phyloP scores from a whole-genome alignment of 1,284 basidiomycete species.

The Amylostereum chailletii region DNA sequence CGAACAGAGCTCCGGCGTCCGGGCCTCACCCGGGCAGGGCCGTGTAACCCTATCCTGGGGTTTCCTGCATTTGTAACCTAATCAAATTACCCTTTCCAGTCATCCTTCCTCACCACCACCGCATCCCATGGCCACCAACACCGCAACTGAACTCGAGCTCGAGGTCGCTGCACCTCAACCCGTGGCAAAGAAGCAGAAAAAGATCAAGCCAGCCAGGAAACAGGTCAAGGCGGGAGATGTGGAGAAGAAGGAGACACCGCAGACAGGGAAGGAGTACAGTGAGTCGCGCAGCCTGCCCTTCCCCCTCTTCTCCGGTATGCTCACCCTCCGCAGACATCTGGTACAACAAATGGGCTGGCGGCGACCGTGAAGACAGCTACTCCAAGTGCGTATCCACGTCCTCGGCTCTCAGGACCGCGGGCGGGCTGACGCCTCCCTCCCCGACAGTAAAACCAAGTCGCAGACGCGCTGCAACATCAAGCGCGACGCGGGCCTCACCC shows the following conservation, averaged over 20 bases:
- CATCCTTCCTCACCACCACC: background rate
- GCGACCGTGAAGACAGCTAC: slow-evolving; percentile 88
- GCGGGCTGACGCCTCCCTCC: slow-evolving; percentile 7
- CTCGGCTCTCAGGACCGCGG: slow-evolving; percentile 2
- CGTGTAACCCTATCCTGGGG: too few relatives aligned
- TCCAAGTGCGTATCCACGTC: slow-evolving; percentile 63
- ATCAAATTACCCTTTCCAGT: background rate
- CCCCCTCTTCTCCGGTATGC: slow-evolving; percentile 7
- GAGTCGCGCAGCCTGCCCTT: slow-evolving; percentile 22
- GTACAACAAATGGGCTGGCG: slow-evolving; percentile 99
- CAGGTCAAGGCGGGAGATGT: slow-evolving; percentile 88
- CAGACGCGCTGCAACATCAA: slow-evolving; percentile 88
- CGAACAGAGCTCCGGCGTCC: too few relatives aligned
- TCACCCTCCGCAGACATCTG: slow-evolving; percentile 67
- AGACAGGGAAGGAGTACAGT: slow-evolving; percentile 96
- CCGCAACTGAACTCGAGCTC: slow-evolving; percentile 8
- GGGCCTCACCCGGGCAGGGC: too few relatives aligned
- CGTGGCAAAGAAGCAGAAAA: slow-evolving; percentile 36
- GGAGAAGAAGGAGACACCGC: slow-evolving; percentile 79
- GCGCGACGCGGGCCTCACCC: slow-evolving; percentile 86
- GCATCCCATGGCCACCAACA: slow-evolving; percentile 6
- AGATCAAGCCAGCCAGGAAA: slow-evolving; percentile 77
- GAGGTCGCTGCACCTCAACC: background rate
- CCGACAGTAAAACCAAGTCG: slow-evolving; percentile 83
- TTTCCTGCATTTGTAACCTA: too few relatives aligned